Base-by-base conservation (phyloP, 2,329 filamentous ascomycete species). In the Leptographium flavum region DNA sequence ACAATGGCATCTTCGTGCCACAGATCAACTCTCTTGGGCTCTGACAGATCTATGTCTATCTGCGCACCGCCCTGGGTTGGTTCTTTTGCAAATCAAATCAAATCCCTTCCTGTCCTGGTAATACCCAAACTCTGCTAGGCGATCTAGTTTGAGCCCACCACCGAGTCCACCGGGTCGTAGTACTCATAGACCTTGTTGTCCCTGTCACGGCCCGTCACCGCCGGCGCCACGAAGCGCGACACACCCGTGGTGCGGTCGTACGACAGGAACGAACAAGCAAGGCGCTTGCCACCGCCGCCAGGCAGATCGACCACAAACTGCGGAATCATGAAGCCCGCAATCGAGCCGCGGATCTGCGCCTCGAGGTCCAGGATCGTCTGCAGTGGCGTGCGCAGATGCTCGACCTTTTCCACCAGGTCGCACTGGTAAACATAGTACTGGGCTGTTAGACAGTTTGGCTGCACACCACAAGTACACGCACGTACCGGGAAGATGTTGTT, bases 391-490 rank as follows among this genome's bases (percentile, higher is more conserved):
- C 77, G 71, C 21, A 80, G 62, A 53, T 81, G 76, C 60, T 81
- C 77, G 3, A 75, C 65, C 38, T 69, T 71, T 25, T 64, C 58
- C 9, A 79, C 73, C 69, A 81, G 74, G 56, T 81, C 77, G 39
- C 71, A 73, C 54, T 79, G 75, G 57, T 81, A 81, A 43, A 81
- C 70, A 53, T 81, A 81, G 57, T 81, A 81, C 69, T 76, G 51
- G n/a, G n/a, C n/a, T n/a, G n/a, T n/a, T n/a, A n/a, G n/a, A n/a
- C n/a, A n/a, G n/a, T n/a, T n/a, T n/a, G n/a, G n/a, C n/a, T n/a
- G n/a, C n/a, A n/a, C n/a, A n/a, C n/a, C n/a, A n/a, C n/a, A n/a
- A n/a, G n/a, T 15, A 21, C 3, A 21, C 0, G 23, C 17, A 19
- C 69, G 52, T 56, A 75, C 72, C 6, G 76, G 76, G 42, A 69